A percentile compares a stretch with the other conserved stretches of the same genome.
These are phyloP conservation scores for Leccinum griseonigrum DNA, from an alignment of 1,284 basidiomycete genomes.

Conservation along the genomic window DNA sequence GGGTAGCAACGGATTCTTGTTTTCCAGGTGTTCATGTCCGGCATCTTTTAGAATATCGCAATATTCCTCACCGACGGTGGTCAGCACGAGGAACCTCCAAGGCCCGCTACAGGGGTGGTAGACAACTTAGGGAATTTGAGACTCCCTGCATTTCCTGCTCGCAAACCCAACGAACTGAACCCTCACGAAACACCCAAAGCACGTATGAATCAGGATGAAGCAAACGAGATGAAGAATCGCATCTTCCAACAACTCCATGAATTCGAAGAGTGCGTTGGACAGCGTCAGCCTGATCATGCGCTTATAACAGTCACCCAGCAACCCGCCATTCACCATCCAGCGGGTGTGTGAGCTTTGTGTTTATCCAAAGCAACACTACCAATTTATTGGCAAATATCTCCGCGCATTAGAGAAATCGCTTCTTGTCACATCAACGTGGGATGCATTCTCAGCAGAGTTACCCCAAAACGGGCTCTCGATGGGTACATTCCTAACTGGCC, in stretches of 20 bases:
- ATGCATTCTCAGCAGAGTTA: constrained; percentile 62
- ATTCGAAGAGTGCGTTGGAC: constrained; percentile 67
- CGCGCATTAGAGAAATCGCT: constrained; percentile 85
- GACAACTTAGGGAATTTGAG: constrained; percentile 62
- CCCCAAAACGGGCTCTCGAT: constrained; percentile 40
- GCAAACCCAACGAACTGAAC: constrained; percentile 47
- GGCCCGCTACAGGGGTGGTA: constrained; percentile 18
- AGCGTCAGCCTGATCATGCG: constrained; percentile 5
- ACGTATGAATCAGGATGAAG: constrained; percentile 65
- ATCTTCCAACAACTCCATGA: constrained; percentile 70
- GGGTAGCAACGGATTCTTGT: constrained; percentile 11
- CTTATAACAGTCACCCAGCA: constrained; percentile 35
- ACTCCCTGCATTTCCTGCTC: constrained; percentile 76
- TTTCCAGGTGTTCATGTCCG: background rate
- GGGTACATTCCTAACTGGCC: constrained; percentile 42
- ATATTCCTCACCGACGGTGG: constrained; percentile 51
- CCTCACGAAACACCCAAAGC: constrained; percentile 54
- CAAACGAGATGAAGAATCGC: constrained; percentile 53
- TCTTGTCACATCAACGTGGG: constrained; percentile 80
- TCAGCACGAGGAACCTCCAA: constrained; percentile 14
- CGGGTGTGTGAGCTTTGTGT: constrained; percentile 85
- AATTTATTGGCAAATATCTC: constrained; percentile 82
- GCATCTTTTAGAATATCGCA: constrained; percentile 50
- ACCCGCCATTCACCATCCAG: constrained; percentile 91
- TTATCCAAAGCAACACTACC: constrained; percentile 72